Evolutionary conservation across 2,329 filamentous ascomycete species (phyloP).

Genomic region (Botryotinia calthae): DNA sequence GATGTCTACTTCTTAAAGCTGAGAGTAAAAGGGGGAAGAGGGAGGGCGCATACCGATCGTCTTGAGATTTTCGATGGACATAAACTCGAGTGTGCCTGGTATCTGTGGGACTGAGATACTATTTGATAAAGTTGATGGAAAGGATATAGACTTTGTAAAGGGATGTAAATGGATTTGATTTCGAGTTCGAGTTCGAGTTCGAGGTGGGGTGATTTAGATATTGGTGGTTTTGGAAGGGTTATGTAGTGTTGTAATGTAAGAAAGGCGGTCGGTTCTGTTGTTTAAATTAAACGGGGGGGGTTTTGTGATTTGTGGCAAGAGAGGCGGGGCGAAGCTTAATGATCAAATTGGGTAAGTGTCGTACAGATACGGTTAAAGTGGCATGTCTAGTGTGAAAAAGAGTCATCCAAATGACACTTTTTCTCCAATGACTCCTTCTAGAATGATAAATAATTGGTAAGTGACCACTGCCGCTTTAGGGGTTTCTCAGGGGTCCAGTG

Average conservation of each 20-base stretch:
- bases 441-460: neutral
- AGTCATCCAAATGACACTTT: neutral
- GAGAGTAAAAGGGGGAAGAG: neutral
- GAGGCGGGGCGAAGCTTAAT: neutral
- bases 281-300: neutral
- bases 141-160: slow-evolving; percentile 11
- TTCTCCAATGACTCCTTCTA: neutral
- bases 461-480: neutral
- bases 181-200: slow-evolving; percentile 29
- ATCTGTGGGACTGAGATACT: slow-evolving; percentile 31
- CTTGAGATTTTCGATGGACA: slow-evolving; percentile 99
- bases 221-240: slow-evolving; percentile 2
- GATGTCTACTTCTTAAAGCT: neutral
- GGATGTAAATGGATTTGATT: slow-evolving; percentile 25
- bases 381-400: neutral
- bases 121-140: slow-evolving; percentile 9
- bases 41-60: slow-evolving; percentile 69
- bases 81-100: slow-evolving; percentile 78
- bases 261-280: neutral
- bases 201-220: slow-evolving; percentile 28
- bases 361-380: neutral
- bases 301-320: slow-evolving; percentile 1
- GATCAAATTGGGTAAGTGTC: neutral
- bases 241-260: slow-evolving; percentile 2
- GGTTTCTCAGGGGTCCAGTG: neutral